Evolutionary conservation across 1,139 yeast species (phyloP).

Genomic region (Kodamaea plutei): DNA sequence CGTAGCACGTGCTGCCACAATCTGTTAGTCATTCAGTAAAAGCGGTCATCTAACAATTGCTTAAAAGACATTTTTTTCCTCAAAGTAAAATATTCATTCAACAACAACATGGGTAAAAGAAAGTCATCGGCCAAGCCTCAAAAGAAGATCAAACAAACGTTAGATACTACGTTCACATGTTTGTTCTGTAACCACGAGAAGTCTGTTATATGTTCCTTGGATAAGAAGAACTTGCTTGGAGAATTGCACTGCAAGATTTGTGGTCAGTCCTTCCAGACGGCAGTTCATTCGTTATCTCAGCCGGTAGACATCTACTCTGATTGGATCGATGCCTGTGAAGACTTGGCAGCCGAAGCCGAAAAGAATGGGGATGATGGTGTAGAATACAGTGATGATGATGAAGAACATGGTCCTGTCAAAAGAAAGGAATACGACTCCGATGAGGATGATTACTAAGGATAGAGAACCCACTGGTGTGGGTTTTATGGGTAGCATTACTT

Average conservation of each 20-base stretch:
- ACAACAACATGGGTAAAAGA: conserved; percentile 67
- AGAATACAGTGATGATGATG: conserved; percentile 34
- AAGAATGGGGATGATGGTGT: conserved; percentile 21
- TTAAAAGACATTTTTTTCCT: no score
- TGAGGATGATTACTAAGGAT: conserved; percentile 16
- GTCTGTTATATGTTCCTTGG: conserved; percentile 83
- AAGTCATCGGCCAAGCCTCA: conserved; percentile 86
- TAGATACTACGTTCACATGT: conserved; percentile 86
- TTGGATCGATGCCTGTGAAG: conserved; percentile 99
- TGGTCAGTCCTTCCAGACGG: conserved; percentile 89
- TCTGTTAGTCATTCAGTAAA: no score
- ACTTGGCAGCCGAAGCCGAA: conserved; percentile 69
- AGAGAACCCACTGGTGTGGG: no score
- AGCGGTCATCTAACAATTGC: no score
- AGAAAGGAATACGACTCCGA: conserved; percentile 4
- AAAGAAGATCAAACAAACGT: conserved; percentile 71
- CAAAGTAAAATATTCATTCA: no score
- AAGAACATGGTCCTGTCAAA: conserved; percentile 12
- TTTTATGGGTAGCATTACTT: no score
- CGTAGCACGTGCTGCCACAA: no score
- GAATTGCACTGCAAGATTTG: conserved; percentile 87
- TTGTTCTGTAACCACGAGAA: conserved; percentile 94
- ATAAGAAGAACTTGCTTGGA: conserved; percentile 83
- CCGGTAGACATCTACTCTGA: conserved; percentile 96
- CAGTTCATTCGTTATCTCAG: conserved; percentile 75